phyloP scores from a whole-genome alignment of 2,329 filamentous ascomycete genomes.

The Claviceps sp. region DNA sequence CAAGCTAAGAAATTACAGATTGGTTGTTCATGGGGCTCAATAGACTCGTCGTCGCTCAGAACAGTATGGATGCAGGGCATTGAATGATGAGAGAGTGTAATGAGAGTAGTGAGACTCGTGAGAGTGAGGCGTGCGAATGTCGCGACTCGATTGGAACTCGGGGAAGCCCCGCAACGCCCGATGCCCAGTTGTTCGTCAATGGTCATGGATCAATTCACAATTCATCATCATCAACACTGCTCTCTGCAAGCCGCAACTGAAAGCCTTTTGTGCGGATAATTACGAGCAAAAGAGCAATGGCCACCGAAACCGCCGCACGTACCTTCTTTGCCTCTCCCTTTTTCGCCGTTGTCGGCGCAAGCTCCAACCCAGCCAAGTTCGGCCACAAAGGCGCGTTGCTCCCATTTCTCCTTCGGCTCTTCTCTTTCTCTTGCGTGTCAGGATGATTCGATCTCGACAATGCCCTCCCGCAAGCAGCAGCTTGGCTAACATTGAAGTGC shows the following conservation, averaged over 20 bases:
- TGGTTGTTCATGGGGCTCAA: background rate
- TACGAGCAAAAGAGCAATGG: constrained; percentile 23
- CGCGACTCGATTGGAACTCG: background rate
- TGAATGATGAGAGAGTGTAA: no score
- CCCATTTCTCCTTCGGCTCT: background rate
- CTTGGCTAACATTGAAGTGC: background rate
- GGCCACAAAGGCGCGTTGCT: constrained; percentile 64
- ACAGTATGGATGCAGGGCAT: no score
- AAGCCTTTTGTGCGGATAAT: background rate
- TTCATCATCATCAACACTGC: background rate
- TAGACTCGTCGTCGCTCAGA: background rate
- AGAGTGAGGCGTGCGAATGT: background rate
- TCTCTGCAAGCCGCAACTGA: background rate
- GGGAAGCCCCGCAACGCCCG: background rate
- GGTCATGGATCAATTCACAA: background rate
- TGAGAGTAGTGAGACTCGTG: no score
- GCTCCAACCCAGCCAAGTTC: constrained; percentile 71
- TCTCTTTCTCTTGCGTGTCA: background rate
- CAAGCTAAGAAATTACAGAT: background rate
- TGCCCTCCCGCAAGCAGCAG: background rate
- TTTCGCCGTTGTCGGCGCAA: constrained; percentile 85
- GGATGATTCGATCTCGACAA: background rate
- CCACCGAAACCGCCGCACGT: constrained; percentile 58
- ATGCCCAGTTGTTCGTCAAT: background rate
- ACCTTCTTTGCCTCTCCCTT: constrained; percentile 67